Conservation (phyloP, 2,329 filamentous ascomycete genomes). For the Fusarium sp. region DNA sequence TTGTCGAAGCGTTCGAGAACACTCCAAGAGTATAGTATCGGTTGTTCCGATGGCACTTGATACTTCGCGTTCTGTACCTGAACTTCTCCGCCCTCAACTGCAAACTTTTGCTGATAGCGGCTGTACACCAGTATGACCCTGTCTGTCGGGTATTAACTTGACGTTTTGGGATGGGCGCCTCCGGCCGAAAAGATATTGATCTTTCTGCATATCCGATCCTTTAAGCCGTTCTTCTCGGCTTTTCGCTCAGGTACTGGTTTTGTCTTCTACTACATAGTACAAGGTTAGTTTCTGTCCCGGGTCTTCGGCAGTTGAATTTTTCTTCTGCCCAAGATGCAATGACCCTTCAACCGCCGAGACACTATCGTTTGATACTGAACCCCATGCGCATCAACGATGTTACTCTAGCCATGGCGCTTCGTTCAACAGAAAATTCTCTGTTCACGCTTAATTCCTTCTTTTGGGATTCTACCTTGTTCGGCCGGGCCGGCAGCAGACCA, state of each 20-base stretch:
- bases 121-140: conserved; percentile 24
- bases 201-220: conserved; percentile 16
- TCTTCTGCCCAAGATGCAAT: not conserved
- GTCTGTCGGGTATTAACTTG: conserved; percentile 13
- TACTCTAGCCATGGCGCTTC: conserved; percentile 25
- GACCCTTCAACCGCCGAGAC: conserved; percentile 28
- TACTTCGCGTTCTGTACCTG: conserved; percentile 13
- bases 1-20: conserved; percentile 39
- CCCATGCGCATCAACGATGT: conserved; percentile 27
- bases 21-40: conserved; percentile 23
- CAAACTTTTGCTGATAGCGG: conserved; percentile 24
- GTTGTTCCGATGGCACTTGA: conserved; percentile 29
- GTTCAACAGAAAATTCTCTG: conserved; percentile 26
- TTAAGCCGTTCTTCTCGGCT: conserved; percentile 12
- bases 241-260: conserved; percentile 3
- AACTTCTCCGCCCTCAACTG: conserved; percentile 20
- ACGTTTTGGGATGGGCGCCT: conserved; percentile 16
- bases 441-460: conserved; percentile 23
- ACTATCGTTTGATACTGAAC: conserved; percentile 26
- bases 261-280: not conserved
- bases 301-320: conserved; percentile 29
- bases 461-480: conserved; percentile 17
- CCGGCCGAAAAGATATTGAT: conserved; percentile 27
- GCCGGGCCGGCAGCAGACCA: conserved; percentile 19
- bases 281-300: not conserved